A percentile compares a stretch with the other conserved stretches of the same genome.
phyloP scores from a whole-genome alignment of 768 basidiomycete species.

The Russula virescens region DNA sequence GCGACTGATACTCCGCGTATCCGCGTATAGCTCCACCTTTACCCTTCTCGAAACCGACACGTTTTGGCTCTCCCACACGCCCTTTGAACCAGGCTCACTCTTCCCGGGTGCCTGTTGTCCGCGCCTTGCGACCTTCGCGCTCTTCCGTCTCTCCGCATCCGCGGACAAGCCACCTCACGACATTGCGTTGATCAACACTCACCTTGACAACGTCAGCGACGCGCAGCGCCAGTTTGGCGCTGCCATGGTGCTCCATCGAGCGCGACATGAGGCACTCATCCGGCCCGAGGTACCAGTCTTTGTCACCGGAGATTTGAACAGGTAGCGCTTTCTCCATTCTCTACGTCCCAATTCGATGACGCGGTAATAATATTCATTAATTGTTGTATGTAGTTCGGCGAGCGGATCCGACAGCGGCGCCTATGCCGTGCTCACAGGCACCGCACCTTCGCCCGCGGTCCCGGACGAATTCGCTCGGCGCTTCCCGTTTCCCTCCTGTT shows the following conservation, averaged over 20 bases:
- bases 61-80: constrained; percentile 55
- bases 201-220: constrained; percentile 51
- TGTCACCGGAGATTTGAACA: constrained; percentile 51
- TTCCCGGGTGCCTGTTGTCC: constrained; percentile 47
- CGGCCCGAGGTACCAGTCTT: constrained; percentile 36
- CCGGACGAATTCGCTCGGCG: constrained; percentile 39
- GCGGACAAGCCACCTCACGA: constrained; percentile 6
- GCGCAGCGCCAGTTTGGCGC: constrained; percentile 46
- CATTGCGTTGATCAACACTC: constrained; percentile 46
- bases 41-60: constrained; percentile 39
- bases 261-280: constrained; percentile 40
- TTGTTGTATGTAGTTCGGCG: constrained; percentile 32
- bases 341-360: too few relatives aligned
- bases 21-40: constrained; percentile 31
- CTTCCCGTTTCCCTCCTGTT: constrained; percentile 32
- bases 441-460: constrained; percentile 35
- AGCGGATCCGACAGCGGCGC: constrained; percentile 43
- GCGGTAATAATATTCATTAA: too few relatives aligned
- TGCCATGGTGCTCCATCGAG: constrained; percentile 45
- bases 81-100: constrained; percentile 41
- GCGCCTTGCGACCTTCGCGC: constrained; percentile 45
- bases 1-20: neutral
- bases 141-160: constrained; percentile 31
- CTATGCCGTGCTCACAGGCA: constrained; percentile 46
- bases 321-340: constrained; percentile 6